Evolutionary conservation across 192 early-diverging fungal species (phyloP).

Genomic region (Gonapodya sp.): DNA sequence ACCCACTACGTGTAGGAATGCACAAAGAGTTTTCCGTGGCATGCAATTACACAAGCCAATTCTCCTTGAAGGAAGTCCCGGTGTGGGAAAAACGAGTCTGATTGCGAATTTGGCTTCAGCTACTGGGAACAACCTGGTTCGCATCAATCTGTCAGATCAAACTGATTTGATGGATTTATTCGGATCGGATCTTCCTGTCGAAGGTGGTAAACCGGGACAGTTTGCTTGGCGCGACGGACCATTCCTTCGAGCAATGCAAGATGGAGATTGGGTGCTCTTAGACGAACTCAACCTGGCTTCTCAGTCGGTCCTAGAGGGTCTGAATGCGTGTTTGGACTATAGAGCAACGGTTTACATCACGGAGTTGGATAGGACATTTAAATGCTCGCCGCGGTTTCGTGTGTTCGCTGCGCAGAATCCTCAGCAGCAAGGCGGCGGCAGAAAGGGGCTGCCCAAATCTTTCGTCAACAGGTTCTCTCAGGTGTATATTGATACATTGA

Average conservation of each 20-base stretch:
- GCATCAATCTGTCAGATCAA: slow-evolving; percentile 97
- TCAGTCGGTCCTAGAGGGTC: slow-evolving; percentile 95
- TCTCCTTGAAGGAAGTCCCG: slow-evolving; percentile 91
- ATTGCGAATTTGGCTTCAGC: slow-evolving; percentile 68
- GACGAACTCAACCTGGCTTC: slow-evolving; percentile 98
- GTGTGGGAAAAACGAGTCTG: slow-evolving; percentile 93
- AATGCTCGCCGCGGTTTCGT: slow-evolving; percentile 67
- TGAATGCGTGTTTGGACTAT: slow-evolving; percentile 98
- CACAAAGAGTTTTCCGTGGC: slow-evolving; percentile 73
- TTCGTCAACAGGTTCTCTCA: slow-evolving; percentile 96
- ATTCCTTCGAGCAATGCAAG: slow-evolving; percentile 91
- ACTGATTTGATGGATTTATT: slow-evolving; percentile 98
- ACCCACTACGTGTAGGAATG: slow-evolving; percentile 83
- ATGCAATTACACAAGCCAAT: slow-evolving; percentile 87
- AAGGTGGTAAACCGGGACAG: slow-evolving; percentile 67
- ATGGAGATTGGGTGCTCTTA: slow-evolving; percentile 91
- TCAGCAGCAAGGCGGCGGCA: slow-evolving; percentile 89
- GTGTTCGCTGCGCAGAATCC: slow-evolving; percentile 98
- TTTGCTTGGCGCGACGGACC: slow-evolving; percentile 98
- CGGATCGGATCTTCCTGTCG: slow-evolving; percentile 93
- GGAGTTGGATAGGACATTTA: slow-evolving; percentile 83
- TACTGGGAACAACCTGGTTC: slow-evolving; percentile 74
- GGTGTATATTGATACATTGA: slow-evolving; percentile 82
- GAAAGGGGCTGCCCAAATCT: slow-evolving; percentile 94
- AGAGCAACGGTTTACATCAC: slow-evolving; percentile 91